Conservation (phyloP, 208 protist species). For the Acanthamoeba castellanii region DNA sequence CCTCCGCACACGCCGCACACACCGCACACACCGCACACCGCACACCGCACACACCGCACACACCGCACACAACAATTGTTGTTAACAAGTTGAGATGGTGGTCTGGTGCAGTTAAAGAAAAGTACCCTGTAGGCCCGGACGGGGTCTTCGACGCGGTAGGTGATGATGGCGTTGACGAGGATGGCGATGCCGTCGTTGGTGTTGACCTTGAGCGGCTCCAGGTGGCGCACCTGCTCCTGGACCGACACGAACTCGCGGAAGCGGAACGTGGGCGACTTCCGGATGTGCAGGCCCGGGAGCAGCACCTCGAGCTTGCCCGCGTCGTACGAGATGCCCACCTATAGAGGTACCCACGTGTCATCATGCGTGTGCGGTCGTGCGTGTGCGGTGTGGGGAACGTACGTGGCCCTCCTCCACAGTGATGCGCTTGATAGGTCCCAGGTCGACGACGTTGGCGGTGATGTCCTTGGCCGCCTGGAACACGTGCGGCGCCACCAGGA, state of each 20-base stretch:
- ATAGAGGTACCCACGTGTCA: too few relatives aligned
- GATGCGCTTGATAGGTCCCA: background rate
- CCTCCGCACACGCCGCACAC: too few relatives aligned
- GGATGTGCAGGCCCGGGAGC: background rate
- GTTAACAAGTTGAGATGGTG: too few relatives aligned
- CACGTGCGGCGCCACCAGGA: background rate
- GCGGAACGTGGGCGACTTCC: background rate
- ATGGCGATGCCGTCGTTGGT: conserved; percentile 45
- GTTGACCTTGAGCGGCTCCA: conserved; percentile 35
- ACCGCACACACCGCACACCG: too few relatives aligned
- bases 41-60: too few relatives aligned
- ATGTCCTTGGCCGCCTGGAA: conserved; percentile 25
- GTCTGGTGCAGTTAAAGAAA: too few relatives aligned
- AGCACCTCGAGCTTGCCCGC: conserved; percentile 21
- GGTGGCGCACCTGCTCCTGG: background rate
- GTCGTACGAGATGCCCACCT: conserved; percentile 29
- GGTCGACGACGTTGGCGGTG: background rate
- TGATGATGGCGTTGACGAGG: conserved; percentile 11
- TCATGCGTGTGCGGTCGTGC: too few relatives aligned
- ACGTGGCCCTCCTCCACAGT: background rate
- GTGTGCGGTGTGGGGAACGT: too few relatives aligned
- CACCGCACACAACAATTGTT: too few relatives aligned
- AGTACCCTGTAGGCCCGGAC: background rate
- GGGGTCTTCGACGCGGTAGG: conserved; percentile 10
- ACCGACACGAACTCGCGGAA: conserved; percentile 20